These are phyloP conservation scores for Bisporella sp. DNA, from an alignment of 2,329 filamentous ascomycete species.

Conservation along the genomic window DNA sequence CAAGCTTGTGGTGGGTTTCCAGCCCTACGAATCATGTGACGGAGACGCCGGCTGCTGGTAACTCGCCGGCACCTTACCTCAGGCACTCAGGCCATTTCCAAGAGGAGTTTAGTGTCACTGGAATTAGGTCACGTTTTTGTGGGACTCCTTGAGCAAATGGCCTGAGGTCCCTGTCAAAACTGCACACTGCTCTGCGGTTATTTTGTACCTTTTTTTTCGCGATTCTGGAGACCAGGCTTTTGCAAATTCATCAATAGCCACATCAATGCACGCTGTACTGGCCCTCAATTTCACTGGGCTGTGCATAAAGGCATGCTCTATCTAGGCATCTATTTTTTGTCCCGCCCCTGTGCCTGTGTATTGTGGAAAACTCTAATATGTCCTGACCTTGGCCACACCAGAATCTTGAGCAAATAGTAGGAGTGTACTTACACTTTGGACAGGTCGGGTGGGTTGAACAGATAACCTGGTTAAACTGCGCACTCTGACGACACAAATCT, in stretches of 20 bases:
- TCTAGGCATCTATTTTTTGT: too few relatives aligned
- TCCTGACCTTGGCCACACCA: not conserved
- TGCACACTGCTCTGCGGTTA: slow-evolving; percentile 1
- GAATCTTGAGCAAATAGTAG: not conserved
- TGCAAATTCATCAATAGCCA: slow-evolving; percentile 1
- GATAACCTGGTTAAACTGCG: too few relatives aligned
- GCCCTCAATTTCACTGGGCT: slow-evolving; percentile 2
- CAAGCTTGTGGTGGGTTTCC: too few relatives aligned
- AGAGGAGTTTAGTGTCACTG: not conserved
- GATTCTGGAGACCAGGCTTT: not conserved
- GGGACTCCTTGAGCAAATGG: slow-evolving; percentile 1
- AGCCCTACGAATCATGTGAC: too few relatives aligned
- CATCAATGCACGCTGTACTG: not conserved
- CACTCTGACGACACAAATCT: too few relatives aligned
- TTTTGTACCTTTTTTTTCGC: slow-evolving; percentile 2
- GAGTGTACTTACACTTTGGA: too few relatives aligned
- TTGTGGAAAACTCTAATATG: slow-evolving; percentile 3
- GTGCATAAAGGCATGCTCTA: not conserved
- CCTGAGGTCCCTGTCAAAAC: slow-evolving; percentile 1
- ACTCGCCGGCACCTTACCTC: too few relatives aligned
- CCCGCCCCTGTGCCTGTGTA: not conserved
- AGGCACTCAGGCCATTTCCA: slow-evolving; percentile 1
- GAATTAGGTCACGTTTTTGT: not conserved
- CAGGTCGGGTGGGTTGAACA: too few relatives aligned
- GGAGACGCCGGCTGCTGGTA: too few relatives aligned